A percentile compares a stretch with the other conserved stretches of the same genome.
Evolutionary conservation across 768 basidiomycete genomes (phyloP).

Genomic region (Mycena chlorophos): DNA sequence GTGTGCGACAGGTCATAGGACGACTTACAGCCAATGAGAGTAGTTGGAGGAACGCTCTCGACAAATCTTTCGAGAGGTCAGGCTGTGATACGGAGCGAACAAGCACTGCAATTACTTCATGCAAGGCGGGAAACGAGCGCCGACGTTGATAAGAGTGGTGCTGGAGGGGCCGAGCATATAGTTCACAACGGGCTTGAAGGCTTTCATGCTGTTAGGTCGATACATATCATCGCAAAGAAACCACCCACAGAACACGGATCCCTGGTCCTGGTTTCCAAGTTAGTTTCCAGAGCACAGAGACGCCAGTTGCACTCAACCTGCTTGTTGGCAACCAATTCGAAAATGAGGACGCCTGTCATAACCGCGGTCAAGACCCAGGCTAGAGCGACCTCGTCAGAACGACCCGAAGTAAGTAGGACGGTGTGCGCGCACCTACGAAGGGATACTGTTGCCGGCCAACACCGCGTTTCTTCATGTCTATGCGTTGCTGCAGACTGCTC

Average conservation of each 20-base stretch:
- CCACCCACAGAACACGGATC: constrained; percentile 81
- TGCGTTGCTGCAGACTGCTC: constrained; percentile 75
- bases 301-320: constrained; percentile 9
- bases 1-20: not conserved
- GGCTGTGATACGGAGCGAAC: not conserved
- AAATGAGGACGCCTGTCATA: constrained; percentile 80
- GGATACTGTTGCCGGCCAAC: constrained; percentile 82
- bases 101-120: constrained; percentile 73
- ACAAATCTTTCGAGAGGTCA: not conserved
- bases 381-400: constrained; percentile 29
- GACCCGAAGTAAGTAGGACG: constrained; percentile 12
- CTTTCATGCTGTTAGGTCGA: too few species aligned
- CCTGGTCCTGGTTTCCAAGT: constrained; percentile 51
- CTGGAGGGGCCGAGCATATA: constrained; percentile 90
- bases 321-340: constrained; percentile 77
- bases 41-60: constrained; percentile 40
- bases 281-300: not conserved
- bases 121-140: constrained; percentile 91
- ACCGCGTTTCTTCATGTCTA: constrained; percentile 85
- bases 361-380: constrained; percentile 63
- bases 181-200: constrained; percentile 86
- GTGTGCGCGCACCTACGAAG: constrained; percentile 55
- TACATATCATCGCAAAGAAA: too few species aligned
- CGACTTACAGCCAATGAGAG: constrained; percentile 58
- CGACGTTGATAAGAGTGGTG: constrained; percentile 80